Evolutionary conservation across 2,329 filamentous ascomycete species (phyloP), one percentile per base, ranked within the genome.

Genomic region (Trichoderma sp.): DNA sequence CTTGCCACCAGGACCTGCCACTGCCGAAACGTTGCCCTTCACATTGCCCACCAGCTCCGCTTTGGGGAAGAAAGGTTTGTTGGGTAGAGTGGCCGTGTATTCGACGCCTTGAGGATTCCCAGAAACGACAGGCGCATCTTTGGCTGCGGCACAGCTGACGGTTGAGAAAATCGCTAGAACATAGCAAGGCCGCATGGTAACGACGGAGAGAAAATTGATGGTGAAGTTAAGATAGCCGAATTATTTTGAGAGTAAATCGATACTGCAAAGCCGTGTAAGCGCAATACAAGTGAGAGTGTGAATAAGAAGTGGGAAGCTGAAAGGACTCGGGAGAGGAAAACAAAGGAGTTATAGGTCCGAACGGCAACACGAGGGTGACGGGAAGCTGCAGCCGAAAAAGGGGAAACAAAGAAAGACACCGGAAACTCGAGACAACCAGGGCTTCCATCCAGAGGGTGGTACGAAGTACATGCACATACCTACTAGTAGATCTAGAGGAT

Each of bases 1-100:
- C 28, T 82, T 79, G 61, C 86, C 86, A 66, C 84, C 80, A 0
- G 81, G 76, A 51, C 79, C 79, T 51, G 83, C 79, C 46, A 78
- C 78, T 51, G 82, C 85, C 16, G 78, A 79, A 73, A 91, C 78
- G 39, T 74, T 81, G 18, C 88, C 85, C 73, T 85, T 82, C 68
- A 90, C 79, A 59, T 88, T 87, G 72, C 85, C 86, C 6, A 79
- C 76, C 55, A 84, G 79, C 68, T 76, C 82, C 3, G 83, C 80
- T 1, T 77, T 75, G 69, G 83, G 81, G 76, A 84, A 87, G 78
- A 86, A 86, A 5, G 82, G 77, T 30, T 83, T 76, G 2, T 84
- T 77, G 18, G 87, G 87, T 5, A 92, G 83, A 2, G 77, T 80
- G 21, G 87, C 90, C 66, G 82, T 79, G 79, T 88, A 91, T 37